phyloP scores from a whole-genome alignment of 2,329 filamentous ascomycete genomes.

The Periglandula ipomoeae region DNA sequence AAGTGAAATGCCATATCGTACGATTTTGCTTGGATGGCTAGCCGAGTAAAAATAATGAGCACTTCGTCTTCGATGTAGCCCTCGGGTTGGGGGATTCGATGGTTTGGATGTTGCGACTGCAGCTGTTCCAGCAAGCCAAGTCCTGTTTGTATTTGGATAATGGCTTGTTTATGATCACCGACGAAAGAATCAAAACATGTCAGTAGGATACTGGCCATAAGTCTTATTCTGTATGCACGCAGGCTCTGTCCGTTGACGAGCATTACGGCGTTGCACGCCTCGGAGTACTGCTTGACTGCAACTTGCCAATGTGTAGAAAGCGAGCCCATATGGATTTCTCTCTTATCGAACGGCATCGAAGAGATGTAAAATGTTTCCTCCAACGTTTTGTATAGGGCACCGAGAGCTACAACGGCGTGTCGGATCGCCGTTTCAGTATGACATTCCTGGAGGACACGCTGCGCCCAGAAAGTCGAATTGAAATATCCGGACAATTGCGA shows the following conservation, averaged over 20 bases:
- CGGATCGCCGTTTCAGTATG: slow-evolving; percentile 52
- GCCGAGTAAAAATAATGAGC: slow-evolving; percentile 52
- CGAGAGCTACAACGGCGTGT: slow-evolving; percentile 57
- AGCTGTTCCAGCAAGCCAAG: slow-evolving; percentile 45
- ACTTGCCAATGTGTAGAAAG: slow-evolving; percentile 47
- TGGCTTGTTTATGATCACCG: slow-evolving; percentile 53
- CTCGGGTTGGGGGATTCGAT: slow-evolving; percentile 17
- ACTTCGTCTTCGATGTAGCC: slow-evolving; percentile 49
- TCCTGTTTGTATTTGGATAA: slow-evolving; percentile 51
- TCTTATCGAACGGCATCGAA: slow-evolving; percentile 8
- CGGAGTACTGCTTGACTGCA: slow-evolving; percentile 50
- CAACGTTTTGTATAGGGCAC: slow-evolving; percentile 57
- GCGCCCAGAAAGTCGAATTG: slow-evolving; percentile 56
- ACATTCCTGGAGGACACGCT: slow-evolving; percentile 53
- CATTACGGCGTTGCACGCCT: slow-evolving; percentile 43
- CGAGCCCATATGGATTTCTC: slow-evolving; percentile 19
- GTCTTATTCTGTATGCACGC: slow-evolving; percentile 39
- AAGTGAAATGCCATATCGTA: slow-evolving; percentile 63
- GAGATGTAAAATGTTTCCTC: slow-evolving; percentile 46
- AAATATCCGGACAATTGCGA: slow-evolving; percentile 59
- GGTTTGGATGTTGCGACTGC: slow-evolving; percentile 14
- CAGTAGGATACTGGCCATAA: slow-evolving; percentile 58
- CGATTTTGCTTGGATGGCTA: slow-evolving; percentile 57
- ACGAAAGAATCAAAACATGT: slow-evolving; percentile 62
- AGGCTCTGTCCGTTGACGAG: slow-evolving; percentile 33